Evolutionary conservation across 2,329 filamentous ascomycete genomes (phyloP).

Genomic region (Penicillium sp.): DNA sequence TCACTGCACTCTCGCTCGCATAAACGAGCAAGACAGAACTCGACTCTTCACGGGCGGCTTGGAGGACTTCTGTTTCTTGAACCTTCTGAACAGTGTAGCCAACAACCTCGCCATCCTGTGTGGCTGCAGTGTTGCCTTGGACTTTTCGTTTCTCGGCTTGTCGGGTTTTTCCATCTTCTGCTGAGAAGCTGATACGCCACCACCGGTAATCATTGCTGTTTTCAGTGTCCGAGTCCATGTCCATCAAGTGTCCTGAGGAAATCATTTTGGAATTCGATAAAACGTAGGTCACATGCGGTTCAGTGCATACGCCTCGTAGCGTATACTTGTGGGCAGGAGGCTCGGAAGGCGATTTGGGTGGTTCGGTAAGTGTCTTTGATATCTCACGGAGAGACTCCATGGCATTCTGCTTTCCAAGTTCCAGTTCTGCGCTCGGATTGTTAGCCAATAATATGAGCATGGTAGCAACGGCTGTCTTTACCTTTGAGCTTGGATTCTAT

Average conservation of each 20-base stretch:
- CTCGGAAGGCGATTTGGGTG: constrained; percentile 40
- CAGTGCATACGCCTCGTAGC: constrained; percentile 58
- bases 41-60: constrained; percentile 53
- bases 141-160: constrained; percentile 27
- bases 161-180: constrained; percentile 41
- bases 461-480: constrained; percentile 15
- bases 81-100: constrained; percentile 45
- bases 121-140: constrained; percentile 16
- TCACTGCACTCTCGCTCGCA: constrained; percentile 51
- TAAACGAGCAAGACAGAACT: constrained; percentile 58
- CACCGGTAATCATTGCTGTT: constrained; percentile 47
- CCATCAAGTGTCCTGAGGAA: constrained; percentile 28
- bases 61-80: constrained; percentile 54
- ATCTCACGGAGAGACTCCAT: constrained; percentile 44
- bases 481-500: constrained; percentile 44
- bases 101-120: constrained; percentile 34
- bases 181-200: constrained; percentile 56
- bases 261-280: constrained; percentile 39
- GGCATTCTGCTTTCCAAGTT: constrained; percentile 43
- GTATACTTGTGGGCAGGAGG: constrained; percentile 51
- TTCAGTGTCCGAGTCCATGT: constrained; percentile 28
- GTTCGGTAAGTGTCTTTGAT: constrained; percentile 48
- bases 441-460: constrained; percentile 9
- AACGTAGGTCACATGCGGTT: constrained; percentile 57
- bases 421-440: constrained; percentile 37